These are phyloP conservation scores for Wickerhamiella nectarea DNA, from an alignment of 805 yeast species.

Conservation along the genomic window DNA sequence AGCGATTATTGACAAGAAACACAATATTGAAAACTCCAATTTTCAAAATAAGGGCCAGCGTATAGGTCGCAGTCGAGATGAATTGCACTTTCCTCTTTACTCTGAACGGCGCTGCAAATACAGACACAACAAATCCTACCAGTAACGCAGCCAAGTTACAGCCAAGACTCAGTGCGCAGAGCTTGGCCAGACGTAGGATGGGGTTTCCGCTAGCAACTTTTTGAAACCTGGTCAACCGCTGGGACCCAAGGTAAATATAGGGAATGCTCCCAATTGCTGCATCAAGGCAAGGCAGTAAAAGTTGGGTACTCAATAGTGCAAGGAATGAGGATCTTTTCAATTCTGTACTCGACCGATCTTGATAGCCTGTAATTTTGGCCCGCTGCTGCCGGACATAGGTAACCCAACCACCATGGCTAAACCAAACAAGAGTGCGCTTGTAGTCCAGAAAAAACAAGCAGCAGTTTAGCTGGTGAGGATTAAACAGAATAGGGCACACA, in stretches of 20 bases:
- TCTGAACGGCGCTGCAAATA: not conserved
- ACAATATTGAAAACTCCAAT: slow-evolving; percentile 45
- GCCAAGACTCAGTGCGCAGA: slow-evolving; percentile 6
- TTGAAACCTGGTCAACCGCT: slow-evolving; percentile 46
- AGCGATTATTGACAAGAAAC: slow-evolving; percentile 57
- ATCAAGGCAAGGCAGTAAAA: slow-evolving; percentile 45
- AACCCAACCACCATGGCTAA: slow-evolving; percentile 53
- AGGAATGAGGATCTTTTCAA: slow-evolving; percentile 53
- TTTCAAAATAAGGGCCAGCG: slow-evolving; percentile 39
- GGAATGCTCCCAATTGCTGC: slow-evolving; percentile 46
- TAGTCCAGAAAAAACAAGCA: slow-evolving; percentile 83
- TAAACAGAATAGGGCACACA: slow-evolving; percentile 78
- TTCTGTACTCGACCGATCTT: slow-evolving; percentile 36
- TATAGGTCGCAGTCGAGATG: slow-evolving; percentile 34
- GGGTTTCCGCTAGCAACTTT: slow-evolving; percentile 32
- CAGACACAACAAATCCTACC: not conserved
- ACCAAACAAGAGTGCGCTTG: slow-evolving; percentile 68
- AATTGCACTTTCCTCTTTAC: not conserved
- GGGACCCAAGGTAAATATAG: slow-evolving; percentile 58
- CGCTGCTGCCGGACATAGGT: slow-evolving; percentile 48
- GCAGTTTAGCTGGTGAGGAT: slow-evolving; percentile 88
- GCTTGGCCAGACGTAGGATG: slow-evolving; percentile 38
- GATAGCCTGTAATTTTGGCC: slow-evolving; percentile 74
- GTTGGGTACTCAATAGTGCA: slow-evolving; percentile 56
- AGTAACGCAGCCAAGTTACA: not conserved